Evolutionary conservation across 768 basidiomycete genomes (phyloP), one percentile per base, ranked within the genome.

Genomic region (Porpolomopsis calyptriformis): DNA sequence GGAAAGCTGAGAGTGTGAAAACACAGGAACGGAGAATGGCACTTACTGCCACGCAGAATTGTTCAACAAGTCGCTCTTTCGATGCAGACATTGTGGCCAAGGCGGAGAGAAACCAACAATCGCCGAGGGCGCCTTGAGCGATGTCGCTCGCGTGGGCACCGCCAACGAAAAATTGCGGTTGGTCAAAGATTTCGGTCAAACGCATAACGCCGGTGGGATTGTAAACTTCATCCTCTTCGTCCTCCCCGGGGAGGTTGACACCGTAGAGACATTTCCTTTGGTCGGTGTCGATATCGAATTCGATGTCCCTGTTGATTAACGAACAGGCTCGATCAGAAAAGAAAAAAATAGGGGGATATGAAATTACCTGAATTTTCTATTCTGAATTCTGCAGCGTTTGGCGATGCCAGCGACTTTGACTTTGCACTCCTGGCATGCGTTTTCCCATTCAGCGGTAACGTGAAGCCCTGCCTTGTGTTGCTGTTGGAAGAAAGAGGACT

Each of bases 61-160:
- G 73, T 53, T 77, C 69, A 4, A 77, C 60, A 37, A 77, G 56
- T 31, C 29, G 29, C 1, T 66, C 67, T 1, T 65, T 55, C 1
- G 64, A 53, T 4, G 70, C 68, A 3, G 73, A 62, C 53, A 76
- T 68, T 1, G 71, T 72, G 4, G 74, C 69, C 40, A 77, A 51
- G 1, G 74, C 76, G 5, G 69, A 71, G 7, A 77, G 54, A 54
- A 78, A 72, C 67, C 74, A 77, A 49, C 76, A 77, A 51, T 77
- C 67, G 0, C 72, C 73, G n/a, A 77, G 50, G 7, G 47, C 52
- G 5, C 76, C 75, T 58, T 77, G 75, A 3, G 65, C 61, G 16
- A 74, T 69, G 50, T 74, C 72, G 23, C 61, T 67, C 2, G 69
- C 64, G 41, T 63, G 57, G 3, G 67, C 60, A 5, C 68, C 73